These are phyloP conservation scores for Aspergillus nanangensis DNA, from an alignment of 495 filamentous ascomycete species.

Conservation along the genomic window DNA sequence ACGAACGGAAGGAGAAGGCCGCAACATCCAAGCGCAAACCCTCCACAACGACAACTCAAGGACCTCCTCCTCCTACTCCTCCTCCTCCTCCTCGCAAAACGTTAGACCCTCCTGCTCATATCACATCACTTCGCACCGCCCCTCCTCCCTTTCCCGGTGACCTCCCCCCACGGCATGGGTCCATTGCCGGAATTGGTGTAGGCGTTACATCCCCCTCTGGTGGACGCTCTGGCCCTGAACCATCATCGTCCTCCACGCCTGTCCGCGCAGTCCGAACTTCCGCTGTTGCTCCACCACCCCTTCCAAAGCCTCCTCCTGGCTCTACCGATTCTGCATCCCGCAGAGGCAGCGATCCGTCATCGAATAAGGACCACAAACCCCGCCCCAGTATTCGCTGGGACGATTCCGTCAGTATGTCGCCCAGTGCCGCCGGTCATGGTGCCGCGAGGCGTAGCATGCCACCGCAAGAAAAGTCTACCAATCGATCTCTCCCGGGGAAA, in stretches of 20 bases:
- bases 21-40: not conserved
- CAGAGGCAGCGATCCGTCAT: not conserved
- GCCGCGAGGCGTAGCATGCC: conserved; percentile 9
- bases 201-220: conserved; percentile 21
- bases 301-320: not conserved
- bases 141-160: conserved; percentile 19
- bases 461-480: conserved; percentile 16
- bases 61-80: too few relatives aligned
- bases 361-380: conserved; percentile 3
- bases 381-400: conserved; percentile 21
- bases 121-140: conserved; percentile 1
- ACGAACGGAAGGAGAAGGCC: too few relatives aligned
- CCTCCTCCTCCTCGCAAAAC: not conserved
- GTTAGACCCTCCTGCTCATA: not conserved
- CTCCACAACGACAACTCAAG: conserved; percentile 26
- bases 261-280: conserved; percentile 5
- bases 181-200: conserved; percentile 33
- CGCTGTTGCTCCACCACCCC: conserved; percentile 4
- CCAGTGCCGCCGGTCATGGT: conserved; percentile 9
- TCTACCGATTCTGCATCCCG: not conserved
- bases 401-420: conserved; percentile 15
- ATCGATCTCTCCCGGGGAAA: conserved; percentile 13
- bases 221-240: not conserved
- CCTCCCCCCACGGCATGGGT: conserved; percentile 33
- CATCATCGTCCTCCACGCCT: not conserved